Conservation (phyloP, 805 yeast genomes). For the Lipomyces mesembrius region DNA sequence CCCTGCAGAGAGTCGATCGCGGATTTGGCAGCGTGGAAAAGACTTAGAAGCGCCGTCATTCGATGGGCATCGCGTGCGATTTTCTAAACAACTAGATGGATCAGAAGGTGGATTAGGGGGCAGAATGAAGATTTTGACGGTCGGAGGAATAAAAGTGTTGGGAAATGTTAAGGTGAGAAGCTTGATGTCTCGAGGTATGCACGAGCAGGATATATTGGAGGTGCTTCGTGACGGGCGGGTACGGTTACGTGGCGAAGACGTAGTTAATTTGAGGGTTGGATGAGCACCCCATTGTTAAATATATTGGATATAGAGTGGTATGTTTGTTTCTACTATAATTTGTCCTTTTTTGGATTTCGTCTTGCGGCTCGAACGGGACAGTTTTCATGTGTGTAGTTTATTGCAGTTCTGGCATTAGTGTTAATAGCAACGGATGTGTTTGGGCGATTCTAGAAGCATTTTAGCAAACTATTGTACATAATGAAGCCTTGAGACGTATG, state of each 20-base stretch:
- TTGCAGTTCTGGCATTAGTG: background rate
- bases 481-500: background rate
- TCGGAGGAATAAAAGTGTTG: slow-evolving; percentile 28
- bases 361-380: too few species aligned
- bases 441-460: background rate
- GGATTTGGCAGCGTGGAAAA: slow-evolving; percentile 16
- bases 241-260: slow-evolving; percentile 28
- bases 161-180: slow-evolving; percentile 31
- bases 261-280: slow-evolving; percentile 30
- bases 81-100: slow-evolving; percentile 8
- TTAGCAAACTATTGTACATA: background rate
- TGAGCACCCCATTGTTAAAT: background rate
- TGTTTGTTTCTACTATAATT: background rate
- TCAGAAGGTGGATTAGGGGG: slow-evolving; percentile 13
- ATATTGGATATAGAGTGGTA: background rate
- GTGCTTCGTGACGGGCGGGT: slow-evolving; percentile 30
- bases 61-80: slow-evolving; percentile 36
- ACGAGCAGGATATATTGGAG: slow-evolving; percentile 27
- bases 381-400: background rate
- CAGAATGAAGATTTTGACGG: slow-evolving; percentile 20
- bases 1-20: slow-evolving; percentile 26
- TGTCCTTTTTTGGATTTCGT: background rate
- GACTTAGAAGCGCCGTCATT: slow-evolving; percentile 32
- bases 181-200: slow-evolving; percentile 25
- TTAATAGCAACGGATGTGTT: background rate